Conservation (phyloP, 2,329 filamentous ascomycete genomes). For the Xylogone sp. region DNA sequence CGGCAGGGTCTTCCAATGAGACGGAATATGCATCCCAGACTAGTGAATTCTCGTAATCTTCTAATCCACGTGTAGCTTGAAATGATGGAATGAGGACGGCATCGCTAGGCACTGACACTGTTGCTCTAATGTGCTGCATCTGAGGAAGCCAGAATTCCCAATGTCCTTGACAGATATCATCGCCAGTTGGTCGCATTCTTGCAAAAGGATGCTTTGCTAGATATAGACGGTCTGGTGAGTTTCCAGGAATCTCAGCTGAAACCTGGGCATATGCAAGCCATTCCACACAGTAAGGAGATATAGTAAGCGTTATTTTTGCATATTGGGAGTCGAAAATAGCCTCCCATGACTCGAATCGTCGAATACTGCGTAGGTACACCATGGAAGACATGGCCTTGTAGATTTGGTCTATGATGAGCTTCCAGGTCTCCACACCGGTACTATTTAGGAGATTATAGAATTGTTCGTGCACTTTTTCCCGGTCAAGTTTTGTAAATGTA, state of each 20-base stretch:
- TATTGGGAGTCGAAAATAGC: conserved; percentile 34
- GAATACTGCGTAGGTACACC: conserved; percentile 29
- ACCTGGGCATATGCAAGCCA: conserved; percentile 48
- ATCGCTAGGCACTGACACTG: conserved; percentile 30
- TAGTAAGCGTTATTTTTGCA: conserved; percentile 35
- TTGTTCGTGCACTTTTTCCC: neutral
- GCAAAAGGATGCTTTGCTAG: conserved; percentile 41
- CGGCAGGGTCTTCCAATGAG: conserved; percentile 18
- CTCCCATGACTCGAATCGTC: conserved; percentile 36
- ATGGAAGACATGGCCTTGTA: conserved; percentile 26
- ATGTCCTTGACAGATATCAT: conserved; percentile 31
- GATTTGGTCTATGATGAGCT: conserved; percentile 29
- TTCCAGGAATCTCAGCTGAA: conserved; percentile 32
- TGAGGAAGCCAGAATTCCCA: conserved; percentile 43
- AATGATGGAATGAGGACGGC: conserved; percentile 16
- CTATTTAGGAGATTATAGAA: conserved; percentile 8
- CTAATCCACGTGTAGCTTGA: conserved; percentile 14
- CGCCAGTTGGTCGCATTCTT: conserved; percentile 33
- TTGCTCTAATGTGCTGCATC: conserved; percentile 29
- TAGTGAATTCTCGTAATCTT: neutral
- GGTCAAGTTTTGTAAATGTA: conserved; percentile 27
- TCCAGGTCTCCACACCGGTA: conserved; percentile 24
- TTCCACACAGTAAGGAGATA: conserved; percentile 27
- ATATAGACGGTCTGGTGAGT: conserved; percentile 34
- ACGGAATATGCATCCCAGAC: conserved; percentile 42